Evolutionary conservation across 805 yeast species (phyloP), one percentile per base, ranked within the genome.

Genomic region (Diddensiella transvaalensis): DNA sequence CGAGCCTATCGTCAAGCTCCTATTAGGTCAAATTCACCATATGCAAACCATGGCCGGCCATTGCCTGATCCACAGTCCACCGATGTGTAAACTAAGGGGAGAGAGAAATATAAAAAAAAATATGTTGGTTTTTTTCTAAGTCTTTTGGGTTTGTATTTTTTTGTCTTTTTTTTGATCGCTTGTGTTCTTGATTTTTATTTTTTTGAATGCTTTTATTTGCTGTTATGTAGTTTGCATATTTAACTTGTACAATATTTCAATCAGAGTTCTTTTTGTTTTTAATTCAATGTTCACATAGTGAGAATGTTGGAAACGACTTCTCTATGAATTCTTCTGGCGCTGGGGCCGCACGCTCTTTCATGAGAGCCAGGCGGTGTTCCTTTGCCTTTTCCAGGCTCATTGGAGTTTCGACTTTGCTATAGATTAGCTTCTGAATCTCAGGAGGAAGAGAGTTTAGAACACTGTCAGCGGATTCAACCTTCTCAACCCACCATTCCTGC

Each of bases 251-350:
- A 26, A 26, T 26, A 26, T 26, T 26, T 26, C 32, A 13, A 8
- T 26, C n/a, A n/a, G n/a, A n/a, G n/a, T n/a, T n/a, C n/a, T n/a
- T n/a, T n/a, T n/a, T n/a, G n/a, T n/a, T n/a, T n/a, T n/a, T n/a
- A n/a, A n/a, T 13, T 57, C 55, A 67, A 49, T 69, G 72, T 44
- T 68, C 73, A 52, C 73, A 69, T 19, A 67, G 55, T 2, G 46
- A 68, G 65, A 11, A 32, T 46, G 4, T 47, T n/a, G 6, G 5
- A 11, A 6, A 38, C 52, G 13, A 53, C 62, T 15, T 52, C 60
- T 1, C 50, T 57, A n/a, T 44, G 50, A 2, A 51, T 54, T 15
- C 42, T 11, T n/a, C 33, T 40, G 8, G 32, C 13, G 32, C 11
- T 8, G 32, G 32, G 22, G 35, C 22, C 6, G 59, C 38, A 47